These are phyloP conservation scores for Rhizopogon vulgaris DNA, from an alignment of 768 basidiomycete species.

Conservation along the genomic window DNA sequence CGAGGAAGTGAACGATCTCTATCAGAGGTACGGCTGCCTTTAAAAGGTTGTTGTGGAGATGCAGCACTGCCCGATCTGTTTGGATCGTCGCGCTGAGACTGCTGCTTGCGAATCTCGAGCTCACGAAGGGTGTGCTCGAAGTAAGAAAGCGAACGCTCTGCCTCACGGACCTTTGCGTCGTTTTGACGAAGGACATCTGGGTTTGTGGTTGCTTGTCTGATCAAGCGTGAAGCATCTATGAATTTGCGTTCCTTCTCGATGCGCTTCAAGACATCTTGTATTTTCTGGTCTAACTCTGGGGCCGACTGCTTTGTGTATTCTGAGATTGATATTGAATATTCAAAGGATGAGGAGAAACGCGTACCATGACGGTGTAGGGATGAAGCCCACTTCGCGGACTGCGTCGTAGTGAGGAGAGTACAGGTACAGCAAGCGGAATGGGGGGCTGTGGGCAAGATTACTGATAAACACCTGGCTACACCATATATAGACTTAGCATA, in stretches of 20 bases:
- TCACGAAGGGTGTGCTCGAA: conserved; percentile 83
- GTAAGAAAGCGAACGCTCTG: conserved; percentile 77
- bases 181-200: conserved; percentile 78
- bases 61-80: conserved; percentile 41
- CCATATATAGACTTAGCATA: conserved; percentile 12
- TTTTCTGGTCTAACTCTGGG: conserved; percentile 84
- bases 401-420: conserved; percentile 15
- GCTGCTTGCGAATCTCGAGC: conserved; percentile 71
- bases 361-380: conserved; percentile 20
- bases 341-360: conserved; percentile 10
- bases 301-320: conserved; percentile 12
- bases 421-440: conserved; percentile 16
- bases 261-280: conserved; percentile 82
- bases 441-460: conserved; percentile 14
- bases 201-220: conserved; percentile 79
- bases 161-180: conserved; percentile 83
- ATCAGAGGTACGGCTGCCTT: conserved; percentile 14
- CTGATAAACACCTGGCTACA: conserved; percentile 13
- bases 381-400: conserved; percentile 3
- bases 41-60: conserved; percentile 22
- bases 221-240: conserved; percentile 73
- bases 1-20: conserved; percentile 32
- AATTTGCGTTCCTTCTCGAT: conserved; percentile 93
- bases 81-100: conserved; percentile 49
- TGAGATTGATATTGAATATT: conserved; percentile 5